A percentile compares a stretch with the other conserved stretches of the same genome.
Conservation (phyloP, 352 stramenopile genomes). For the Lagenidium giganteum region DNA sequence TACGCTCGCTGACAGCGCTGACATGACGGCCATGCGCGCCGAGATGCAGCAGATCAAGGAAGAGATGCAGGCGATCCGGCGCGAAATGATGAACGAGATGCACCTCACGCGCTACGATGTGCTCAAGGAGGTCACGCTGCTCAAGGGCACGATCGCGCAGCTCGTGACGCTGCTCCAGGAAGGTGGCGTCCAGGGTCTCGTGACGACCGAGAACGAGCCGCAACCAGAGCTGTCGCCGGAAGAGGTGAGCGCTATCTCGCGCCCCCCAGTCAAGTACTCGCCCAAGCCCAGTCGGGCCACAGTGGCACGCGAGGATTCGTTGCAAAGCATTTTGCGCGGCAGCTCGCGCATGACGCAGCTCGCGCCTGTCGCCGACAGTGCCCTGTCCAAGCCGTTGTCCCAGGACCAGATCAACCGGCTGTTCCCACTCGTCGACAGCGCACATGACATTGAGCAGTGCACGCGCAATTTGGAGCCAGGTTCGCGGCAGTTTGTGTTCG, state of each 20-base stretch:
- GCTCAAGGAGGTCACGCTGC: slow-evolving; percentile 78
- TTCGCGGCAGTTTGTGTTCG: slow-evolving; percentile 59
- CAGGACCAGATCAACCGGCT: slow-evolving; percentile 76
- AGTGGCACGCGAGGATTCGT: slow-evolving; percentile 27
- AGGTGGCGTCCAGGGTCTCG: slow-evolving; percentile 14
- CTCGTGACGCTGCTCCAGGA: slow-evolving; percentile 33
- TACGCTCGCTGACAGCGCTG: not conserved
- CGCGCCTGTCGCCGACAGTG: slow-evolving; percentile 58
- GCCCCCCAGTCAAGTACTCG: no score
- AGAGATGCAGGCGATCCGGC: slow-evolving; percentile 60
- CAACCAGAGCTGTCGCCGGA: slow-evolving; percentile 29
- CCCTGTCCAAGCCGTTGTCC: slow-evolving; percentile 56
- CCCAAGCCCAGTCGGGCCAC: no score
- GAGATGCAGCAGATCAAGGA: slow-evolving; percentile 61
- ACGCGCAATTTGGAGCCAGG: slow-evolving; percentile 33
- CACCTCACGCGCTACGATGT: slow-evolving; percentile 80
- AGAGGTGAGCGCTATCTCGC: slow-evolving; percentile 37
- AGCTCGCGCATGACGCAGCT: slow-evolving; percentile 50
- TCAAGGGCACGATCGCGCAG: slow-evolving; percentile 71
- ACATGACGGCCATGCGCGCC: slow-evolving; percentile 31
- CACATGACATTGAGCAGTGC: slow-evolving; percentile 36
- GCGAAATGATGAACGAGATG: slow-evolving; percentile 84
- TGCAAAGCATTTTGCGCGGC: slow-evolving; percentile 21
- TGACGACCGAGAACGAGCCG: slow-evolving; percentile 3
- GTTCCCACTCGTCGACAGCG: slow-evolving; percentile 74